phyloP scores from a whole-genome alignment of 1,139 yeast species.

The Ogataea hybrid region DNA sequence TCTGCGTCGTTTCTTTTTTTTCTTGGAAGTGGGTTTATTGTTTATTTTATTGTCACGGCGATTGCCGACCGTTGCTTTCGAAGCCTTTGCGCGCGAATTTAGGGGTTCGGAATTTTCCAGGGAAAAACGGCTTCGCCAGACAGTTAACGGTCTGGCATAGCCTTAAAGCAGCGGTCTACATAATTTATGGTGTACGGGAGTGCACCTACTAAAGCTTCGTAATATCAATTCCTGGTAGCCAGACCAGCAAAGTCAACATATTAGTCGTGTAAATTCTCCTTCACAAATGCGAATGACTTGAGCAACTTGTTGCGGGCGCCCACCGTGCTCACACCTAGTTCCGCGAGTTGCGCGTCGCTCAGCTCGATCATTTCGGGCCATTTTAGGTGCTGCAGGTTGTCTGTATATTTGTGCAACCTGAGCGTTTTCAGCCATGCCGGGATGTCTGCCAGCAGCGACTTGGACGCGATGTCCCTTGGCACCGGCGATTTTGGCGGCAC shows the following conservation, averaged over 20 bases:
- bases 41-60: neutral
- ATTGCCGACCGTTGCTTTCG: slow-evolving; percentile 1
- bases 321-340: slow-evolving; percentile 83
- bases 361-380: slow-evolving; percentile 81
- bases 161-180: neutral
- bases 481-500: slow-evolving; percentile 43
- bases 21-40: neutral
- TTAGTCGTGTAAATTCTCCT: slow-evolving; percentile 35
- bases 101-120: neutral
- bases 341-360: slow-evolving; percentile 66
- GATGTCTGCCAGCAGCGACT: slow-evolving; percentile 66
- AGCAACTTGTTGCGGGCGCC: slow-evolving; percentile 93
- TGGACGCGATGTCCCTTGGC: slow-evolving; percentile 64
- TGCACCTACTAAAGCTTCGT: neutral
- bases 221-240: slow-evolving; percentile 9
- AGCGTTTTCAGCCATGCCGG: slow-evolving; percentile 92
- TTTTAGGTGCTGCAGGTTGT: slow-evolving; percentile 65
- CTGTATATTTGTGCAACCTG: slow-evolving; percentile 91
- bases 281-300: slow-evolving; percentile 86
- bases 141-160: slow-evolving; percentile 3
- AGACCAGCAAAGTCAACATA: slow-evolving; percentile 9
- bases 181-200: slow-evolving; percentile 6
- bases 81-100: neutral
- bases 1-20: neutral
- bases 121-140: neutral